These are phyloP conservation scores for Perilla frutescens DNA, from an alignment of 257 asterid genomes.

Conservation along the genomic window DNA sequence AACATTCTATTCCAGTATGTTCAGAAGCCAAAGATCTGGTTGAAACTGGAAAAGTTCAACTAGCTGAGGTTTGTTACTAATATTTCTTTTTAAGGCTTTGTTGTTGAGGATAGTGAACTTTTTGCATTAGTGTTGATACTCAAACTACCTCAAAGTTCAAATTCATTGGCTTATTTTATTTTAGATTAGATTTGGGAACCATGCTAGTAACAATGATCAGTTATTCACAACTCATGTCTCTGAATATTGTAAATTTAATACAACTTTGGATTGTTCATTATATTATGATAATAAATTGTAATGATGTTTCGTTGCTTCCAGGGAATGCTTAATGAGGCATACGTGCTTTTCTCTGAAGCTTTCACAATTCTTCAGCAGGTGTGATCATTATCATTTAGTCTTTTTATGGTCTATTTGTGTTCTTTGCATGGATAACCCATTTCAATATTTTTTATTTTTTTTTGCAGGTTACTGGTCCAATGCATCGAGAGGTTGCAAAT, in stretches of 20 bases:
- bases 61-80: constrained; percentile 76
- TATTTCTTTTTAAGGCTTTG: background rate
- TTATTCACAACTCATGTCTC: background rate
- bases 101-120: background rate
- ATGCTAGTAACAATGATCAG: background rate
- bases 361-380: constrained; percentile 97
- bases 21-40: constrained; percentile 95
- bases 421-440: background rate
- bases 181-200: too few relatives aligned
- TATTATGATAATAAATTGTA: background rate
- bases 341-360: constrained; percentile 84
- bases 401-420: constrained; percentile 23
- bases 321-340: constrained; percentile 96
- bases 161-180: background rate
- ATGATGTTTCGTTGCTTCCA: constrained; percentile 33
- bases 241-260: background rate
- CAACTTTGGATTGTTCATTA: constrained; percentile 24
- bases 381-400: background rate
- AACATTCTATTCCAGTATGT: constrained; percentile 94
- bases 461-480: constrained; percentile 97
- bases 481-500: constrained; percentile 98
- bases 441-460: background rate
- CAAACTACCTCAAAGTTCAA: background rate
- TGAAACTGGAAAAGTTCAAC: constrained; percentile 91
- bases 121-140: background rate